Evolutionary conservation across 2,329 filamentous ascomycete genomes (phyloP).

Genomic region (Periconia sp.): DNA sequence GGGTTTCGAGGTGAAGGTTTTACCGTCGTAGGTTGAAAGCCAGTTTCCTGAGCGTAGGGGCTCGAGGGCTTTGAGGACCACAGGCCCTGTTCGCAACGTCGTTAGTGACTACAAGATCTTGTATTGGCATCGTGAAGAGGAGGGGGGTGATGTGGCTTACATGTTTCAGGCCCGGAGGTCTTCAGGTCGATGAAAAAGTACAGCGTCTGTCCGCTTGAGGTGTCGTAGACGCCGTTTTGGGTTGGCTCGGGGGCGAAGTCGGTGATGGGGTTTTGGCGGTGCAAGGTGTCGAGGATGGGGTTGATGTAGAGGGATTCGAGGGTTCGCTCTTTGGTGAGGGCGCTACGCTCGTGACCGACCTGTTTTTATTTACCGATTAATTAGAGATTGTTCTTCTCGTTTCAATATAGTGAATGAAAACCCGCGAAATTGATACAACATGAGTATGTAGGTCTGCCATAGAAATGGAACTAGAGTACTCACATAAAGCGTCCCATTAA

Average conservation of each 20-base stretch:
- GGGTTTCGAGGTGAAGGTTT: constrained; percentile 49
- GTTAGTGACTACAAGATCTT: not conserved
- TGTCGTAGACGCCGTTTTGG: constrained; percentile 64
- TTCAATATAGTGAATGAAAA: too few species aligned
- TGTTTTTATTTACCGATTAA: constrained; percentile 21
- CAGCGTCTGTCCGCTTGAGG: constrained; percentile 58
- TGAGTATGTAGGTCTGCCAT: too few species aligned
- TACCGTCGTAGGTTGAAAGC: constrained; percentile 56
- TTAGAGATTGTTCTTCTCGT: not conserved
- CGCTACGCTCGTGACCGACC: constrained; percentile 59
- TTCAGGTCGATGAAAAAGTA: constrained; percentile 68
- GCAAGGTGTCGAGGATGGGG: constrained; percentile 59
- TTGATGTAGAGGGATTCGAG: constrained; percentile 61
- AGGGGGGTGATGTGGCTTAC: constrained; percentile 17
- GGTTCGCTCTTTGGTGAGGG: constrained; percentile 56
- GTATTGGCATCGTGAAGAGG: not conserved
- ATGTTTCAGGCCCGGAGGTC: constrained; percentile 58
- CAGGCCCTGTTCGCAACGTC: constrained; percentile 28
- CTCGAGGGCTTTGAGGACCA: constrained; percentile 57
- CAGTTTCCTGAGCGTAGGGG: constrained; percentile 58
- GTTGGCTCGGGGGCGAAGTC: constrained; percentile 51
- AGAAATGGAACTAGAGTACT: constrained; percentile 13
- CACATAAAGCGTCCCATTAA: constrained; percentile 58
- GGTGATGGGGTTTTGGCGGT: constrained; percentile 58
- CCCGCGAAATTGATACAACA: too few species aligned